These are phyloP conservation scores for Sequoia sempervirens DNA, from an alignment of 75 land plant genomes.

Conservation along the genomic window DNA sequence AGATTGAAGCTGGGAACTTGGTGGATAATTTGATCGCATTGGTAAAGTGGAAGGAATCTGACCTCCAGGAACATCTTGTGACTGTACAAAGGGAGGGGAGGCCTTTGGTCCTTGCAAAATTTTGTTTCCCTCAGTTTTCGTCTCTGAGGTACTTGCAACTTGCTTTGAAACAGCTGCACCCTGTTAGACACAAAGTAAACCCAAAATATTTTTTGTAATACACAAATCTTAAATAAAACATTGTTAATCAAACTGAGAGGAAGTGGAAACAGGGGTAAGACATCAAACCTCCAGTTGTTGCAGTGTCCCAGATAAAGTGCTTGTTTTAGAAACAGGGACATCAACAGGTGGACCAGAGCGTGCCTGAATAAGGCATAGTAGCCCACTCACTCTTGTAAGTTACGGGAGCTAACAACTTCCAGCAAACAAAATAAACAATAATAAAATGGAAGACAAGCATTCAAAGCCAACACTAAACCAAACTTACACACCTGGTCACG, in stretches of 20 bases:
- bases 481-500: constrained; percentile 57
- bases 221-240: neutral
- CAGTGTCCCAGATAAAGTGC: neutral
- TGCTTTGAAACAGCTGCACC: neutral
- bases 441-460: neutral
- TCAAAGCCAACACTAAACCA: neutral
- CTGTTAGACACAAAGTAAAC: neutral
- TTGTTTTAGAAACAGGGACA: neutral
- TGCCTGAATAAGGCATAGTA: neutral
- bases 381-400: neutral
- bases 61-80: neutral
- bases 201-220: neutral
- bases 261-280: neutral
- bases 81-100: neutral
- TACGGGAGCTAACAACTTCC: neutral
- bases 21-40: neutral
- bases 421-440: neutral
- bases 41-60: neutral
- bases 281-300: constrained; percentile 2
- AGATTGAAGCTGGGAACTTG: constrained; percentile 36
- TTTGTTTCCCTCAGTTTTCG: neutral
- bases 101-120: neutral
- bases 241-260: neutral
- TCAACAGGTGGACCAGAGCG: neutral
- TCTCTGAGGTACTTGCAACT: neutral